phyloP scores from a whole-genome alignment of 2,329 filamentous ascomycete genomes.

The Cercospora sesami region DNA sequence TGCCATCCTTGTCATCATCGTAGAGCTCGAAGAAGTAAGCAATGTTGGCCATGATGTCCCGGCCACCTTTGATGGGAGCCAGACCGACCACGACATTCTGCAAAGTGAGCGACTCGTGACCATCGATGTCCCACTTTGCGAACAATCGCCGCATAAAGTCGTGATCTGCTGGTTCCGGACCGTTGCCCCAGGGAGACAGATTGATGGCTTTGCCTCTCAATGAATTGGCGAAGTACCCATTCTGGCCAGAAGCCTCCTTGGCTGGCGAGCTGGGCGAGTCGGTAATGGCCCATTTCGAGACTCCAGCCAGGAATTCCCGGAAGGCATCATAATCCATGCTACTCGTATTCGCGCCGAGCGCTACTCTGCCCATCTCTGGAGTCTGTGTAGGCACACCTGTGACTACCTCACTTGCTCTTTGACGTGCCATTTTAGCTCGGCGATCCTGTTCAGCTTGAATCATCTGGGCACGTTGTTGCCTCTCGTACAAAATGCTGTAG shows the following conservation, averaged over 20 bases:
- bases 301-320: slow-evolving; percentile 81
- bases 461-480: slow-evolving; percentile 77
- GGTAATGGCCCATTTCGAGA: slow-evolving; percentile 89
- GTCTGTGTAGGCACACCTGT: slow-evolving; percentile 50
- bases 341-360: slow-evolving; percentile 82
- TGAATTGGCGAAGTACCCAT: slow-evolving; percentile 57
- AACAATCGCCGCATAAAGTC: slow-evolving; percentile 91
- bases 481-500: slow-evolving; percentile 86
- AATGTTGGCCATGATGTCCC: slow-evolving; percentile 96
- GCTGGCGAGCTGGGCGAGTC: slow-evolving; percentile 69
- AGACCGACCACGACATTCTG: slow-evolving; percentile 91
- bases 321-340: slow-evolving; percentile 98
- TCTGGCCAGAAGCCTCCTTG: slow-evolving; percentile 54
- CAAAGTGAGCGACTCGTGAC: slow-evolving; percentile 73
- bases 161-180: slow-evolving; percentile 78
- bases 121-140: slow-evolving; percentile 80
- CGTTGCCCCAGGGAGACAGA: slow-evolving; percentile 58
- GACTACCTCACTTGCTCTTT: slow-evolving; percentile 53
- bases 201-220: slow-evolving; percentile 41
- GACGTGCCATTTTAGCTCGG: slow-evolving; percentile 61
- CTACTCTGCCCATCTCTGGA: slow-evolving; percentile 81
- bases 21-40: slow-evolving; percentile 98
- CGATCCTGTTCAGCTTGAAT: slow-evolving; percentile 70
- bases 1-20: slow-evolving; percentile 87
- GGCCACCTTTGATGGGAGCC: slow-evolving; percentile 85